Percentiles rank a stretch among this genome's conserved stretches.
Evolutionary conservation across 768 basidiomycete species (phyloP).

Genomic region (Pleurotus sapidus): DNA sequence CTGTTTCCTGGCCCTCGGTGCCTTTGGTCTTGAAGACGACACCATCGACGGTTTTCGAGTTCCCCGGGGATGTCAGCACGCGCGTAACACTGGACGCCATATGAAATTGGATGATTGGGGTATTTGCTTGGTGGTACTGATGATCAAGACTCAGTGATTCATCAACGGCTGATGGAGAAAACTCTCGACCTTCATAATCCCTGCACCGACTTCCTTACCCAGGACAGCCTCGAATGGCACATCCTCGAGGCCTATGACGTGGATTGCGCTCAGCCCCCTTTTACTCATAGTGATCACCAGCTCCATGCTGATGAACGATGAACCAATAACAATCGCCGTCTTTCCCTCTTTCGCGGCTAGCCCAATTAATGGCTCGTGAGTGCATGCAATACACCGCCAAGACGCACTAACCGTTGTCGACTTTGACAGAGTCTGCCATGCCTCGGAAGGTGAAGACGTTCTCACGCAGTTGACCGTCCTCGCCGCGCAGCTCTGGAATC

Average conservation of each 20-base stretch:
- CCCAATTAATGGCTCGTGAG: slow-evolving; percentile 6
- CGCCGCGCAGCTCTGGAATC: slow-evolving; percentile 26
- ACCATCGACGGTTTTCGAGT: slow-evolving; percentile 53
- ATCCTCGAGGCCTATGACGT: slow-evolving; percentile 82
- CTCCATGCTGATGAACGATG: slow-evolving; percentile 92
- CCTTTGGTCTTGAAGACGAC: slow-evolving; percentile 43
- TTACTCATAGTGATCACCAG: slow-evolving; percentile 73
- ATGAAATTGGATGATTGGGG: slow-evolving; percentile 74
- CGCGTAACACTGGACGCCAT: slow-evolving; percentile 68
- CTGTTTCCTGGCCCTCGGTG: slow-evolving; percentile 36
- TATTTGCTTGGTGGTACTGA: slow-evolving; percentile 64
- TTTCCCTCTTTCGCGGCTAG: slow-evolving; percentile 71
- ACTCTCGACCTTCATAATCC: slow-evolving; percentile 62
- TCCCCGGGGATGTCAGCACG: slow-evolving; percentile 53
- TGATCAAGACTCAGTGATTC: background rate
- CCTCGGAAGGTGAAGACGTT: slow-evolving; percentile 78
- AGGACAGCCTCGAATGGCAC: slow-evolving; percentile 80
- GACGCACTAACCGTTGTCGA: slow-evolving; percentile 54
- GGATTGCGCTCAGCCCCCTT: slow-evolving; percentile 76
- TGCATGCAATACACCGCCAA: background rate
- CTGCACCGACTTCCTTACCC: slow-evolving; percentile 76
- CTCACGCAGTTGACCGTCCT: slow-evolving; percentile 63
- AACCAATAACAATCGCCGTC: slow-evolving; percentile 78
- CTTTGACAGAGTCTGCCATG: slow-evolving; percentile 67
- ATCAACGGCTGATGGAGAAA: background rate